Percentiles rank a stretch among this genome's conserved stretches.
phyloP scores from a whole-genome alignment of 2,329 filamentous ascomycete species.

The Coleophoma eucalyptorum region DNA sequence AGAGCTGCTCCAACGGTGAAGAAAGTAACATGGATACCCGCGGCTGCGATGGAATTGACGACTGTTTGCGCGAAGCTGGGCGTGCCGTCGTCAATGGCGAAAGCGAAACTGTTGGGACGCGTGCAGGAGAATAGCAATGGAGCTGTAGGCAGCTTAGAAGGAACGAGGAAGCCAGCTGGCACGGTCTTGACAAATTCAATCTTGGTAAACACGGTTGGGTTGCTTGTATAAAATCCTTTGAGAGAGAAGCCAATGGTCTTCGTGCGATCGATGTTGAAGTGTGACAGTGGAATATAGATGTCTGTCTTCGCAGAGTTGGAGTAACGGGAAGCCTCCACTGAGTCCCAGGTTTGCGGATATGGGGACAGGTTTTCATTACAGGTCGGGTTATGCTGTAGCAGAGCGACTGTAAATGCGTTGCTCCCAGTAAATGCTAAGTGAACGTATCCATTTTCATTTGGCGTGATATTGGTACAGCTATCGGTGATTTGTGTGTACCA shows the following conservation, averaged over 20 bases:
- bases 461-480: constrained; percentile 51
- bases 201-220: constrained; percentile 46
- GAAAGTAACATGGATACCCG: constrained; percentile 63
- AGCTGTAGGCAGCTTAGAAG: constrained; percentile 57
- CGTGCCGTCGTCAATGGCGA: constrained; percentile 67
- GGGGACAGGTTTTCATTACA: constrained; percentile 54
- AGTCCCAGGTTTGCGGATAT: constrained; percentile 65
- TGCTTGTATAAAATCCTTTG: constrained; percentile 57
- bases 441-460: constrained; percentile 54
- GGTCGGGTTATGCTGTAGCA: constrained; percentile 62
- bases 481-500: constrained; percentile 56
- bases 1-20: constrained; percentile 66
- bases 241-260: constrained; percentile 56
- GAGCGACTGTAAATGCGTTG: constrained; percentile 57
- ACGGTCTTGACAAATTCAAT: constrained; percentile 58
- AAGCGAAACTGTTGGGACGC: constrained; percentile 66
- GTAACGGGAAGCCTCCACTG: constrained; percentile 61
- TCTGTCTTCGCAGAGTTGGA: constrained; percentile 39
- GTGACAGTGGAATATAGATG: constrained; percentile 63
- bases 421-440: constrained; percentile 62
- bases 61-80: constrained; percentile 56
- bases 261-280: constrained; percentile 59
- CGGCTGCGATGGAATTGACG: constrained; percentile 56
- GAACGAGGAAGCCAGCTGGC: constrained; percentile 47
- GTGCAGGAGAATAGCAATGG: constrained; percentile 60